Evolutionary conservation across 768 basidiomycete species (phyloP).

Genomic region (Russula griseocarnosa): DNA sequence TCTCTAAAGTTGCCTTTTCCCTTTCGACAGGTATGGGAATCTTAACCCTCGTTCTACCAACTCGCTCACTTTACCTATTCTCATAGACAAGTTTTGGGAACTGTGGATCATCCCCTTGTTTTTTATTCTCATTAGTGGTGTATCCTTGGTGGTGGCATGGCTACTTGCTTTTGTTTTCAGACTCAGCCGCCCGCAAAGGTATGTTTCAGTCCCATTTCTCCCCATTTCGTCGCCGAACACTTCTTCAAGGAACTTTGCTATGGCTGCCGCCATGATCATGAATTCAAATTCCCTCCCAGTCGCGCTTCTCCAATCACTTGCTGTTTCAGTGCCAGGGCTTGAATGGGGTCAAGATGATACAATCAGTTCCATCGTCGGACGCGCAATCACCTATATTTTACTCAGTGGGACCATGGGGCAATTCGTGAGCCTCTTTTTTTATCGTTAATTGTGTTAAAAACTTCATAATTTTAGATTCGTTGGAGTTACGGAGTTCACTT

Average conservation of each 20-base stretch:
- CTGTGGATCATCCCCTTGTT: constrained; percentile 83
- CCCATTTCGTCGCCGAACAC: not conserved
- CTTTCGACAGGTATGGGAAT: constrained; percentile 50
- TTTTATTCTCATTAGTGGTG: constrained; percentile 71
- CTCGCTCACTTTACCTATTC: not conserved
- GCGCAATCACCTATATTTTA: constrained; percentile 85
- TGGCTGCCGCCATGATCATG: constrained; percentile 85
- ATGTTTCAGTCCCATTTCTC: constrained; percentile 29
- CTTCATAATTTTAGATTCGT: constrained; percentile 52
- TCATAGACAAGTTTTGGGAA: constrained; percentile 64
- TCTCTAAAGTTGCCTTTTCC: constrained; percentile 94
- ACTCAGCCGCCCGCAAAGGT: constrained; percentile 75
- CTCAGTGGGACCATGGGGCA: constrained; percentile 91
- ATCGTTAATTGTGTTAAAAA: not conserved
- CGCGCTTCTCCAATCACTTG: constrained; percentile 90
- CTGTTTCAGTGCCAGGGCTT: constrained; percentile 73
- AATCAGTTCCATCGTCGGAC: constrained; percentile 82
- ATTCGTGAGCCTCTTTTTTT: constrained; percentile 59
- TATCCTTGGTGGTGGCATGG: constrained; percentile 69
- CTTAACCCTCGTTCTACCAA: not conserved
- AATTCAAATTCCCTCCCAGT: constrained; percentile 95
- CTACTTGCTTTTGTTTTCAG: constrained; percentile 57
- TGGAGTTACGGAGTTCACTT: constrained; percentile 90
- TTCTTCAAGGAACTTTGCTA: constrained; percentile 60
- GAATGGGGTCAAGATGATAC: constrained; percentile 79